phyloP scores from a whole-genome alignment of 345 rosid genomes.

The Sonneratia alba region DNA sequence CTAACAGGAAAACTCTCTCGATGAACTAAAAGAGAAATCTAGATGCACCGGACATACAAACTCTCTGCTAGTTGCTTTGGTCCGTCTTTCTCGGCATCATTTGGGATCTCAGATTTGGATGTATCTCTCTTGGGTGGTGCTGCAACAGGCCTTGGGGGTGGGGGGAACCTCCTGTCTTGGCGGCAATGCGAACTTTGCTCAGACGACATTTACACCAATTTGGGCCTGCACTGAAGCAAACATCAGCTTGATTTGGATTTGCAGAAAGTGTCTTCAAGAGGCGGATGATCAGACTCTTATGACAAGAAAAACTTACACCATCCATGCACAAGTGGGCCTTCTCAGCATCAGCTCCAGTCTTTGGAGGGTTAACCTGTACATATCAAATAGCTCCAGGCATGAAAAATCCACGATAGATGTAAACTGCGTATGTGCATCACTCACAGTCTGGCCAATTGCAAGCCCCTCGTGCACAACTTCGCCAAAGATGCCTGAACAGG shows the following conservation, averaged over 20 bases:
- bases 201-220: constrained; percentile 88
- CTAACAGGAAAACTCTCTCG: neutral
- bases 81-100: constrained; percentile 66
- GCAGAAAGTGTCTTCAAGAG: constrained; percentile 3
- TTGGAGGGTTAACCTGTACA: constrained; percentile 43
- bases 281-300: neutral
- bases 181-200: constrained; percentile 57
- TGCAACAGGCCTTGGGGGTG: constrained; percentile 46
- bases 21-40: neutral
- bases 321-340: constrained; percentile 84
- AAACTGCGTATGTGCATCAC: constrained; percentile 15
- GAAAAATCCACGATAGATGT: neutral
- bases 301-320: constrained; percentile 51
- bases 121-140: constrained; percentile 58
- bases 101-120: constrained; percentile 38
- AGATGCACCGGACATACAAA: constrained; percentile 27
- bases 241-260: constrained; percentile 13
- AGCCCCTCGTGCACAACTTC: constrained; percentile 73
- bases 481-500: constrained; percentile 66
- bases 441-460: constrained; percentile 83
- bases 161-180: constrained; percentile 64
- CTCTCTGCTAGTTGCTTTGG: constrained; percentile 54
- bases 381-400: neutral
- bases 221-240: constrained; percentile 53
- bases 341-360: constrained; percentile 88